Base-by-base conservation (phyloP, 768 basidiomycete species). In the Mycena vitilis region DNA sequence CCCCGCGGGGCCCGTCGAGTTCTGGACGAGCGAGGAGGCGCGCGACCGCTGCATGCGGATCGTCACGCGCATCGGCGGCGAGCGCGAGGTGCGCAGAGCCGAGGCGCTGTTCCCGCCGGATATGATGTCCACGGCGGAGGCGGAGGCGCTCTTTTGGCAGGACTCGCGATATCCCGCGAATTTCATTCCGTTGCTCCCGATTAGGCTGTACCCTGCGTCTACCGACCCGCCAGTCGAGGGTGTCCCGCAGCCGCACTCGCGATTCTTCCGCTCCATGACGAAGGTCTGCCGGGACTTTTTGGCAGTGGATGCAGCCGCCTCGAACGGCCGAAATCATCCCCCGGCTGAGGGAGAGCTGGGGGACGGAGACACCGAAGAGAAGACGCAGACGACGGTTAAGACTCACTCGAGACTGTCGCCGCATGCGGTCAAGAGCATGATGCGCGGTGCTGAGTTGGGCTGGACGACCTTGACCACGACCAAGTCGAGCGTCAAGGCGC, bases 391-490 rank as follows among this genome's bases (percentile, higher is more conserved):
- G 63, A 84, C 84, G 66, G 83, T 86, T 38, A 87, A 83, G 60
- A 82, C 81, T 30, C 88, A 88, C 67, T 84, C 87, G 2, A 85
- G 85, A 23, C 79, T 94, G 30, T 94, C 94, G 0, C 85, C 85
- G 10, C 95, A 95, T 75, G 95, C 95, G 0, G 86, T 93, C 7
- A 84, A 88, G 65, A 93, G 91, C 65, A 81, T 95, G 81, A 78
- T 90, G 36, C 87, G 87, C 74, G 95, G 95, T 13, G 87, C 91
- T 0, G 80, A 81, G 53, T 78, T 86, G 38, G 89, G 90, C 0
- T 91, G 92, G 92, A 96, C 95, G 66, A 94, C 93, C 13, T 79
- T 96, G 58, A 96, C 95, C 2, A 93, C 94, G 7, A 96, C 96
- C 72, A 85, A 88, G 71, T 86, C 90, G 40, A 94, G 94, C 71